phyloP scores from a whole-genome alignment of 768 basidiomycete species.

The Exidia glandulosa region DNA sequence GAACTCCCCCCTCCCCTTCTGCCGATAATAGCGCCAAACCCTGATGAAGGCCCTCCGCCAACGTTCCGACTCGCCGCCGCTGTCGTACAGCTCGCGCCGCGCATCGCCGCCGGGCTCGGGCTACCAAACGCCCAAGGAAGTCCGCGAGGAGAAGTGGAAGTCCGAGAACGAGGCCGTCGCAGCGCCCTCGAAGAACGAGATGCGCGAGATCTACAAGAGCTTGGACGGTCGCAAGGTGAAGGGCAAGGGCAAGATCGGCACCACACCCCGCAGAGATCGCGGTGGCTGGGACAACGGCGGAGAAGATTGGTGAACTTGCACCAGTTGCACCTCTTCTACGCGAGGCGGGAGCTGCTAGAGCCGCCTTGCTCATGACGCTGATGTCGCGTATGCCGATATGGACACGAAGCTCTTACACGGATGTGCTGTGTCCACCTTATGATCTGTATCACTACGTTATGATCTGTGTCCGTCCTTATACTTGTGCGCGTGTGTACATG shows the following conservation, averaged over 20 bases:
- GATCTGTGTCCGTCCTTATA: not conserved
- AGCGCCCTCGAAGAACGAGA: conserved; percentile 66
- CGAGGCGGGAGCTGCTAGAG: too few species aligned
- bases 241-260: conserved; percentile 61
- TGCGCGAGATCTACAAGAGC: conserved; percentile 88
- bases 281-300: not conserved
- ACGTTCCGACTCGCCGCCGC: conserved; percentile 27
- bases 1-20: not conserved
- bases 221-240: conserved; percentile 74
- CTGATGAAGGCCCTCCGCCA: conserved; percentile 30
- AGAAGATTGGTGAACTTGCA: not conserved
- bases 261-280: not conserved
- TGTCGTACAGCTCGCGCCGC: conserved; percentile 30
- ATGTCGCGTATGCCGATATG: not conserved
- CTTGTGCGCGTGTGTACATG: not conserved
- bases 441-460: not conserved
- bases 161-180: conserved; percentile 38
- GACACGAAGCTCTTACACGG: not conserved
- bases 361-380: not conserved
- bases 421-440: not conserved
- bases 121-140: conserved; percentile 67
- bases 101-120: conserved; percentile 47
- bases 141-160: conserved; percentile 69
- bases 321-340: not conserved
- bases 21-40: conserved; percentile 39